Percentiles rank a stretch among this genome's conserved stretches.
These are phyloP conservation scores for Coniochaeta sp. DNA, from an alignment of 2,329 filamentous ascomycete genomes.

Conservation along the genomic window DNA sequence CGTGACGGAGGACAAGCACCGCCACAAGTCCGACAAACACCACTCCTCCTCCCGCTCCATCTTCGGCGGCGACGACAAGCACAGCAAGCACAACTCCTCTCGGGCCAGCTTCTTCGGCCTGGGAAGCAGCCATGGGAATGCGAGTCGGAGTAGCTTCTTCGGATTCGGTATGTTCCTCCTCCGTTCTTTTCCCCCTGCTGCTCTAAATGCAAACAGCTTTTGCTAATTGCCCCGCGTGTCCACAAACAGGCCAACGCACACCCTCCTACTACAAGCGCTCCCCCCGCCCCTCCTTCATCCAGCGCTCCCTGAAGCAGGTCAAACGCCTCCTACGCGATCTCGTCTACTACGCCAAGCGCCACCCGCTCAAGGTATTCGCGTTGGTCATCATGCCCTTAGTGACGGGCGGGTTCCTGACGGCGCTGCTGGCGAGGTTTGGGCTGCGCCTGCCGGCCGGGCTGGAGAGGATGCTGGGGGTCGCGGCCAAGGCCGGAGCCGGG, in stretches of 20 bases:
- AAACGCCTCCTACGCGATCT: slow-evolving; percentile 76
- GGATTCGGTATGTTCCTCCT: slow-evolving; percentile 27
- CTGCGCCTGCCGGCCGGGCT: slow-evolving; percentile 63
- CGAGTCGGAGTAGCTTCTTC: slow-evolving; percentile 39
- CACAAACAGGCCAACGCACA: slow-evolving; percentile 20
- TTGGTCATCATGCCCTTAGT: slow-evolving; percentile 82
- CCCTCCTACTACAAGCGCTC: slow-evolving; percentile 72
- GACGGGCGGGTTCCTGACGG: slow-evolving; percentile 73
- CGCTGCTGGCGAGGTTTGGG: slow-evolving; percentile 72
- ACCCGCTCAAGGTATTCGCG: slow-evolving; percentile 83
- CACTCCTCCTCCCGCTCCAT: slow-evolving; percentile 33
- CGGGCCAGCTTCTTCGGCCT: slow-evolving; percentile 40
- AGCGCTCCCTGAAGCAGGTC: slow-evolving; percentile 66
- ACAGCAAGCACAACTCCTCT: slow-evolving; percentile 32
- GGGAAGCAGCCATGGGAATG: slow-evolving; percentile 25
- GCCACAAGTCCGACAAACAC: slow-evolving; percentile 13
- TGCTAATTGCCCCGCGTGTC: slow-evolving; percentile 9
- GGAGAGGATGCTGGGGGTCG: slow-evolving; percentile 50
- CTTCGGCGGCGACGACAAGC: slow-evolving; percentile 31
- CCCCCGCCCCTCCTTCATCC: slow-evolving; percentile 72
- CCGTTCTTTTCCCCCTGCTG: background rate
- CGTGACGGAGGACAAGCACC: slow-evolving; percentile 16
- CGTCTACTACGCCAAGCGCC: slow-evolving; percentile 69
- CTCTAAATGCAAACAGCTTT: background rate
- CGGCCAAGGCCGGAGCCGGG: slow-evolving; percentile 40